Percentiles rank a stretch among this genome's conserved stretches.
These are phyloP conservation scores for Ploettnerulaceae sp. DNA, from an alignment of 2,329 filamentous ascomycete species.

Conservation along the genomic window DNA sequence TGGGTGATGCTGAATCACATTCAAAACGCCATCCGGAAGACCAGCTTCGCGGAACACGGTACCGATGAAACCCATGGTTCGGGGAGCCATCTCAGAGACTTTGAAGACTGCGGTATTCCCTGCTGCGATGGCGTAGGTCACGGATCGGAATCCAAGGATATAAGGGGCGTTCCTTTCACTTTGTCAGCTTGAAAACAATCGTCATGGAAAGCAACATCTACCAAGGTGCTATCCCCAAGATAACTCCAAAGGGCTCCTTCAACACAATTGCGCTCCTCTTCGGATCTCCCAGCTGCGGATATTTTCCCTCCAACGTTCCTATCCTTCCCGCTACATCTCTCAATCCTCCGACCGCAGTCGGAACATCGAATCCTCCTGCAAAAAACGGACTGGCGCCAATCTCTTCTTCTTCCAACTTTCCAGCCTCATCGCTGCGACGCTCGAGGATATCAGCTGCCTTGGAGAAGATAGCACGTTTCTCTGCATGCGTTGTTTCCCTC, in stretches of 20 bases:
- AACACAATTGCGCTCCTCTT: constrained; percentile 56
- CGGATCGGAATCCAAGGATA: constrained; percentile 49
- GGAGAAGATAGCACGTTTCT: constrained; percentile 50
- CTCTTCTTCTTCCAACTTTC: constrained; percentile 45
- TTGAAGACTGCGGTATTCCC: constrained; percentile 73
- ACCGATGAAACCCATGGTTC: constrained; percentile 49
- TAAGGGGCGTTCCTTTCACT: constrained; percentile 49
- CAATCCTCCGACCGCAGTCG: constrained; percentile 34
- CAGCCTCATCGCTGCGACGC: constrained; percentile 46
- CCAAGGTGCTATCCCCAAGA: constrained; percentile 59
- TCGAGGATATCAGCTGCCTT: constrained; percentile 50
- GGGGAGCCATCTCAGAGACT: constrained; percentile 61
- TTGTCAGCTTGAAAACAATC: neutral
- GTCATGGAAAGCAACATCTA: constrained; percentile 32
- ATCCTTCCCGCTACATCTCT: constrained; percentile 40
- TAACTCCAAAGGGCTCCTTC: constrained; percentile 59
- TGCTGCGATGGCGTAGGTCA: constrained; percentile 57
- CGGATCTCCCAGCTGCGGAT: constrained; percentile 38
- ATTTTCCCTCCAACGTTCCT: constrained; percentile 32
- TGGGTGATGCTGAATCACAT: constrained; percentile 50
- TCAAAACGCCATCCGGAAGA: constrained; percentile 57
- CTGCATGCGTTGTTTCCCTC: constrained; percentile 48
- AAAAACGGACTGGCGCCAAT: constrained; percentile 32
- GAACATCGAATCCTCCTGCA: constrained; percentile 32
- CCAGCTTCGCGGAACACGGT: constrained; percentile 59